Evolutionary conservation across 192 early-diverging fungal species (phyloP), one percentile per base, ranked within the genome.

Genomic region (Lobosporangium transversale): DNA sequence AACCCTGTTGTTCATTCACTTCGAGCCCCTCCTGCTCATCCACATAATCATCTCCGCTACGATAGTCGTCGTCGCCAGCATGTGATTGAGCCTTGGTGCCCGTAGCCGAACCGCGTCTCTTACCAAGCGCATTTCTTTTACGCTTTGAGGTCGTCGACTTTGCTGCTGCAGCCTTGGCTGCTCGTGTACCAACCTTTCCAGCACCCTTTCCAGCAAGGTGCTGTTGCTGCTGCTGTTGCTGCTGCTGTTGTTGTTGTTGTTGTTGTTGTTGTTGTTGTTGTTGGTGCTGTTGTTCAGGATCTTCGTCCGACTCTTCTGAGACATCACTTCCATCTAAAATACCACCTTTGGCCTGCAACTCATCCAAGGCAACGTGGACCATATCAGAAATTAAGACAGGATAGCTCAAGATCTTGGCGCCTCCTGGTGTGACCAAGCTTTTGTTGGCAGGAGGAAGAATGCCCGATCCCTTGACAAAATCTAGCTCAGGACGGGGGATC

Each of bases 321-420:
- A 32, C 31, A 8, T 65, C 62, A 24, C 53, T 65, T 33, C 62
- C 62, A 10, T 64, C 62, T 23, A 58, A 32, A 11, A 44, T 32
- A 4, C 23, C 63, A 10, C 62, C 55, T 40, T 75, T 75, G 26
- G 70, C 57, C 51, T 58, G 54, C 7, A 62, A 27, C 10, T 75
- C 62, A 14, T 73, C 70, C 2, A 75, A 29, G 12, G 56, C 66
- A 4, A 71, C 69, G 17, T 76, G 64, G 9, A 76, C 53, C 58
- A 76, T 56, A 43, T 76, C 73, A 0, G 73, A 76, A 23, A 76
- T 60, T 18, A 76, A 21, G 20, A 76, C 63, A 20, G 73, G 65
- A 29, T 76, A 76, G 17, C 62, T 67, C 35, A 76, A 32, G 15
- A 76, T 76, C 18, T 58, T 66, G 31, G 73, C 73, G 0, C 73